phyloP scores from a whole-genome alignment of 2,329 filamentous ascomycete genomes.

The Hymenoscyphus scutula region DNA sequence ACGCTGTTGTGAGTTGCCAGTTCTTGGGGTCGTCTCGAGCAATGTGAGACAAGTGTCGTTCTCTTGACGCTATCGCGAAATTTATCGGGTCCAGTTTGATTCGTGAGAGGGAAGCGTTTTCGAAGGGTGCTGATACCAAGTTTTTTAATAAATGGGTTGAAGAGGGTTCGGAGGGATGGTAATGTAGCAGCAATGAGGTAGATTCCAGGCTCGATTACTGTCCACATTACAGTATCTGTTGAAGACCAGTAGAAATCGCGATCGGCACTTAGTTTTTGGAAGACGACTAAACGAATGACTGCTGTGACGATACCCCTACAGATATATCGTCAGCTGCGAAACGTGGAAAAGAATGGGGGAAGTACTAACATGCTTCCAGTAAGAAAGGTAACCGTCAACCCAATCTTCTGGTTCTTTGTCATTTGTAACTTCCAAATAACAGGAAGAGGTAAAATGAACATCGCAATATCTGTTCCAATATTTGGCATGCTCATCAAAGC shows the following conservation, averaged over 20 bases:
- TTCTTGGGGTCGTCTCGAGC: background rate
- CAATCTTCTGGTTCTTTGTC: constrained; percentile 42
- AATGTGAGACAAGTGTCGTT: background rate
- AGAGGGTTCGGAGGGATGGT: constrained; percentile 9
- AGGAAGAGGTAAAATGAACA: constrained; percentile 44
- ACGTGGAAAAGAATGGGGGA: background rate
- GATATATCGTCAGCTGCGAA: background rate
- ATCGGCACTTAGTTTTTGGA: constrained; percentile 1
- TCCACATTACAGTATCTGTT: constrained; percentile 9
- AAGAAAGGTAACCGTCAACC: constrained; percentile 44
- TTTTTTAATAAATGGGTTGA: constrained; percentile 5
- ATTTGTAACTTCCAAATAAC: constrained; percentile 47
- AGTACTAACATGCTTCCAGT: constrained; percentile 43
- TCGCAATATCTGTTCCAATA: constrained; percentile 46
- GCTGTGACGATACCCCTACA: constrained; percentile 10
- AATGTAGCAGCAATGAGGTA: constrained; percentile 11
- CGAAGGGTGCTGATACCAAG: background rate
- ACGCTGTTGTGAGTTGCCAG: background rate
- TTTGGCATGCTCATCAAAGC: constrained; percentile 49
- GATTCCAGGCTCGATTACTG: constrained; percentile 10
- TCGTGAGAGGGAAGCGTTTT: constrained; percentile 6
- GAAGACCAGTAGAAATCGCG: constrained; percentile 6
- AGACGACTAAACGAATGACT: constrained; percentile 6
- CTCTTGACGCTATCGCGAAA: background rate
- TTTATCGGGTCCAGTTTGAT: background rate